phyloP scores from a whole-genome alignment of 805 yeast species.

The Ogataea corticis region DNA sequence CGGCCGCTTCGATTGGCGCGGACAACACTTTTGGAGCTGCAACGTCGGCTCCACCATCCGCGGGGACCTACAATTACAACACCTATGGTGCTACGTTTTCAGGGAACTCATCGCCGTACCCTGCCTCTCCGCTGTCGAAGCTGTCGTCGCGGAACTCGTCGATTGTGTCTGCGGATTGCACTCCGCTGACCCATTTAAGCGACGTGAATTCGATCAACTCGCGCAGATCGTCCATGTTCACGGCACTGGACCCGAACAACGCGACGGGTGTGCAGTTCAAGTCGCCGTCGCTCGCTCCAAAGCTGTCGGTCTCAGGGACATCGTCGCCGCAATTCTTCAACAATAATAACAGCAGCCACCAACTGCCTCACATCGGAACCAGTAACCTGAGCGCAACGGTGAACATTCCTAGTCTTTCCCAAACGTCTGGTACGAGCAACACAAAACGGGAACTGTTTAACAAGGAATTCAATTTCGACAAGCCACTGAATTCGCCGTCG shows the following conservation, averaged over 20 bases:
- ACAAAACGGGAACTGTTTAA: slow-evolving; percentile 27
- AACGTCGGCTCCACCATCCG: slow-evolving; percentile 1
- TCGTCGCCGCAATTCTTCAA: slow-evolving; percentile 25
- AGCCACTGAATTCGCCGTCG: slow-evolving; percentile 6
- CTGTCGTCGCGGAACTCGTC: slow-evolving; percentile 35
- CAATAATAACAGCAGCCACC: slow-evolving; percentile 14
- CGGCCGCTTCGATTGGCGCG: slow-evolving; percentile 31
- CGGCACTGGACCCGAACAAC: slow-evolving; percentile 13
- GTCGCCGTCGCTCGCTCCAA: slow-evolving; percentile 26
- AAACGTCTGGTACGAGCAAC: slow-evolving; percentile 1
- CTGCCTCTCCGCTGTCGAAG: slow-evolving; percentile 33
- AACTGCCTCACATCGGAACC: slow-evolving; percentile 8
- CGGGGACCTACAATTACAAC: slow-evolving; percentile 6
- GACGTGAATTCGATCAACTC: slow-evolving; percentile 26
- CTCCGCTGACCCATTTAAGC: slow-evolving; percentile 29
- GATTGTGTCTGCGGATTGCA: slow-evolving; percentile 31
- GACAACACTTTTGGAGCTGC: background rate
- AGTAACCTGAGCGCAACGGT: slow-evolving; percentile 6
- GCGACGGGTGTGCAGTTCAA: slow-evolving; percentile 13
- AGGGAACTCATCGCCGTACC: slow-evolving; percentile 25
- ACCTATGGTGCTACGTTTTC: slow-evolving; percentile 11
- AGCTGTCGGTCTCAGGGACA: slow-evolving; percentile 27
- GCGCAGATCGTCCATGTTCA: slow-evolving; percentile 30
- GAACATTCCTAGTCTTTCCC: slow-evolving; percentile 3
- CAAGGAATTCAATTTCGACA: slow-evolving; percentile 29